Conservation (phyloP, 73 alveolate genomes). For the Strombidium stylifer region DNA sequence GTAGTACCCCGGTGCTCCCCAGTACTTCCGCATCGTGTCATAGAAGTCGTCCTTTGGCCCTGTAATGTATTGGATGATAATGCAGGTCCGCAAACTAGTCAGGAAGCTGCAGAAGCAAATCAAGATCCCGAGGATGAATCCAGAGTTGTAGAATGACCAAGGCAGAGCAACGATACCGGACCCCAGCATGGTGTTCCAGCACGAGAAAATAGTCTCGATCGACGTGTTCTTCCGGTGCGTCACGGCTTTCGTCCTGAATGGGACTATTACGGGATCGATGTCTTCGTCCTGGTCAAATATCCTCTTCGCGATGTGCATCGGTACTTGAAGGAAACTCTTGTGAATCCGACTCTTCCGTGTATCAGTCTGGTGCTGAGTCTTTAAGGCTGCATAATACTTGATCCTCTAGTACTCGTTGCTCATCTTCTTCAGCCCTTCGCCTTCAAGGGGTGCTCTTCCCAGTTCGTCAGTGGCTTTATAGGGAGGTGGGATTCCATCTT, state of each 20-base stretch:
- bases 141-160: constrained; percentile 65
- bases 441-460: too few species aligned
- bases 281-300: neutral
- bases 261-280: neutral
- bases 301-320: neutral
- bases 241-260: too few species aligned
- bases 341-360: constrained; percentile 15
- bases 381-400: constrained; percentile 35
- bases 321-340: constrained; percentile 20
- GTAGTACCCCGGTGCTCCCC: constrained; percentile 37
- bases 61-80: constrained; percentile 53
- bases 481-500: too few species aligned
- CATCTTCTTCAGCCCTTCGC: too few species aligned
- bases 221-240: constrained; percentile 43
- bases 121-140: constrained; percentile 64
- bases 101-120: constrained; percentile 53
- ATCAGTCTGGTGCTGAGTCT: constrained; percentile 2
- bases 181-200: constrained; percentile 91
- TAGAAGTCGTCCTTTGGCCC: constrained; percentile 74
- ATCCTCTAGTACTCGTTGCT: constrained; percentile 7
- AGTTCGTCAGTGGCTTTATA: too few species aligned
- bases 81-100: constrained; percentile 61
- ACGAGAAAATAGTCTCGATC: constrained; percentile 59
- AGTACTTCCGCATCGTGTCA: constrained; percentile 66
- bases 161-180: constrained; percentile 76